phyloP scores from a whole-genome alignment of 2,329 filamentous ascomycete species.

The Podosphaera fusca region DNA sequence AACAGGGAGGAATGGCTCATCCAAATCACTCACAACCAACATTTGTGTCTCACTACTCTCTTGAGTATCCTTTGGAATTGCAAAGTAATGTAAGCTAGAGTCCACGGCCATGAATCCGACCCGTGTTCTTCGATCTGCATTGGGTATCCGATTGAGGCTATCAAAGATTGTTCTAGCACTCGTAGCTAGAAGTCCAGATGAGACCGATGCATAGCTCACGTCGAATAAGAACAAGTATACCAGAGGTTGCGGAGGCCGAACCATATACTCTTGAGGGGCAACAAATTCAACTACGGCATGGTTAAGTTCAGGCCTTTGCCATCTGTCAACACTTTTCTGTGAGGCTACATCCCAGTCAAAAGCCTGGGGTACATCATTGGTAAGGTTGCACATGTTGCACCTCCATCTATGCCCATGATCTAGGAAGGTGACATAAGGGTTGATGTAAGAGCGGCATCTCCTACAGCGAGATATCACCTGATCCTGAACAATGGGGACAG shows the following conservation, averaged over 20 bases:
- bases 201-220: conserved; percentile 75
- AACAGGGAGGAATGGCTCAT: conserved; percentile 89
- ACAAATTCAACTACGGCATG: conserved; percentile 95
- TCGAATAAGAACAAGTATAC: conserved; percentile 93
- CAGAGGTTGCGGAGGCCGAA: conserved; percentile 80
- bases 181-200: conserved; percentile 76
- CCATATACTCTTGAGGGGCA: conserved; percentile 98
- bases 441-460: conserved; percentile 91
- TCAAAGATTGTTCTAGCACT: conserved; percentile 84
- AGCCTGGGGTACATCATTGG: conserved; percentile 95
- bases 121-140: conserved; percentile 77
- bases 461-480: conserved; percentile 94
- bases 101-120: conserved; percentile 92
- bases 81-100: conserved; percentile 87
- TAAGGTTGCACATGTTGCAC: conserved; percentile 98
- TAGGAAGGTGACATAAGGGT: conserved; percentile 87
- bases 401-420: conserved; percentile 96
- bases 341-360: conserved; percentile 93
- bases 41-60: conserved; percentile 71
- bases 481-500: conserved; percentile 77
- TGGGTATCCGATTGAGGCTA: conserved; percentile 91
- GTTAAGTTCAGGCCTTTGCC: conserved; percentile 82
- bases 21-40: conserved; percentile 83
- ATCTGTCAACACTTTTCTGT: conserved; percentile 78
- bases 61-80: conserved; percentile 68